Base-by-base conservation (phyloP, 2,329 filamentous ascomycete species). In the Cordyceps farinosa region DNA sequence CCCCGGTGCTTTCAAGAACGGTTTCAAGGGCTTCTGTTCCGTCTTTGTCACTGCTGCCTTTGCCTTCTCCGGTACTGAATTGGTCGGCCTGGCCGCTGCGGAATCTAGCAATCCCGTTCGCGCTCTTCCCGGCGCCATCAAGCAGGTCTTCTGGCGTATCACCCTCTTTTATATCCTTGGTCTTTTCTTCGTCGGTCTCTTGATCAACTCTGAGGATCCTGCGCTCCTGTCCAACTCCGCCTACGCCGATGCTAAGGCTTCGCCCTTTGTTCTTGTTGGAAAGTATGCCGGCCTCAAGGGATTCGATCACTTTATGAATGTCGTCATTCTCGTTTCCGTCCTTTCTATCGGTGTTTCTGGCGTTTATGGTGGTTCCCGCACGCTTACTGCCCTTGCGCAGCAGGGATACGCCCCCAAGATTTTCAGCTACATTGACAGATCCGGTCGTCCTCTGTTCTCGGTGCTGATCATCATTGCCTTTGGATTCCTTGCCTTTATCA, bases 41-140 rank as follows among this genome's bases (percentile, higher is more conserved):
- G 85, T 88, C 64, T 89, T 90, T 66, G 87, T 90, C 61, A 89
- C 85, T 1, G 87, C 88, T 5, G 87, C 87, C 13, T 90, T 90
- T 69, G 79, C 87, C 44, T 90, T 88, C 67, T 82, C 86, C 2
- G 87, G 87, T 11, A 89, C 87, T 1, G 88, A 90, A 71, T 77
- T 89, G 5, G 87, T 90, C 52, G 88, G 88, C 70, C 82, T 91
- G 9, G 87, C 87, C 5, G 88, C 88, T 4, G 88, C 88, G 13
- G 88, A 91, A 75, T 84, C 87, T 0, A 75, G 73, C 4, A 89
- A 90, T 70, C 88, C 88, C 1, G 82, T 85, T 66, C 87, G 90
- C 72, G 85, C 87, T 0, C 82, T 96, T 0, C 91, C 91, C 0
- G 88, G 86, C 29, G 91, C 91, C 2, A 86, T 92, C 70, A 94